These are phyloP conservation scores for Candida montana DNA, from an alignment of 805 yeast genomes.

Conservation along the genomic window DNA sequence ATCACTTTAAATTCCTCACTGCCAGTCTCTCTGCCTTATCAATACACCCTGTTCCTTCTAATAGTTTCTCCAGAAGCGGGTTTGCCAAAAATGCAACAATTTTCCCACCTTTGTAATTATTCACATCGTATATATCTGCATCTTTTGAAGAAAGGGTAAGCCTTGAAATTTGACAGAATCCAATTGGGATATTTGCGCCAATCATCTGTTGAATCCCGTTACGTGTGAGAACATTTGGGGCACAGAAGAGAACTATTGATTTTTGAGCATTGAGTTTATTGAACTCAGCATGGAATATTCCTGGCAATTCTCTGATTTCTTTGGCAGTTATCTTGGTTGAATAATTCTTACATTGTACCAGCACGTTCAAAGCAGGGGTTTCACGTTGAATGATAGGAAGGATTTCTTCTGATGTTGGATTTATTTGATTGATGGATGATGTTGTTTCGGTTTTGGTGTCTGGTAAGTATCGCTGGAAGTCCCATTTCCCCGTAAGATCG, in stretches of 20 bases:
- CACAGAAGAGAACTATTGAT: slow-evolving; percentile 19
- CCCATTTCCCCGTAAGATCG: slow-evolving; percentile 22
- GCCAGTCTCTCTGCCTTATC: neutral
- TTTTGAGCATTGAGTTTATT: slow-evolving; percentile 7
- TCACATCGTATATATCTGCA: slow-evolving; percentile 10
- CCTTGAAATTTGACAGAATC: slow-evolving; percentile 17
- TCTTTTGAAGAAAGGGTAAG: slow-evolving; percentile 1
- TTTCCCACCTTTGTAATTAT: slow-evolving; percentile 5
- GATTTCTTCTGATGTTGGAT: neutral
- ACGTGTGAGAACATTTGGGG: slow-evolving; percentile 18
- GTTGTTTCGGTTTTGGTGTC: too few relatives aligned
- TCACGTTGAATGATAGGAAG: slow-evolving; percentile 11
- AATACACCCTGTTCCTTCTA: slow-evolving; percentile 11
- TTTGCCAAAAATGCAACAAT: slow-evolving; percentile 16
- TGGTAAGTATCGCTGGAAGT: too few relatives aligned
- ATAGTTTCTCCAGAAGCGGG: slow-evolving; percentile 11
- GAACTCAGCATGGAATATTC: slow-evolving; percentile 19
- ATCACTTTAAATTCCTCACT: neutral
- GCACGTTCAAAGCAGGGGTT: slow-evolving; percentile 12
- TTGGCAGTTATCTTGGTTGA: slow-evolving; percentile 21
- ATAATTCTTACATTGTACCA: slow-evolving; percentile 23
- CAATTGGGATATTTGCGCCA: slow-evolving; percentile 17
- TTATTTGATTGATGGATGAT: too few relatives aligned
- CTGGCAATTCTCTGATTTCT: slow-evolving; percentile 23
- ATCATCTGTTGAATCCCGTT: slow-evolving; percentile 20